phyloP scores from a whole-genome alignment of 225 moss, liverwort and hornwort genomes.

The Bryum argenteum region DNA sequence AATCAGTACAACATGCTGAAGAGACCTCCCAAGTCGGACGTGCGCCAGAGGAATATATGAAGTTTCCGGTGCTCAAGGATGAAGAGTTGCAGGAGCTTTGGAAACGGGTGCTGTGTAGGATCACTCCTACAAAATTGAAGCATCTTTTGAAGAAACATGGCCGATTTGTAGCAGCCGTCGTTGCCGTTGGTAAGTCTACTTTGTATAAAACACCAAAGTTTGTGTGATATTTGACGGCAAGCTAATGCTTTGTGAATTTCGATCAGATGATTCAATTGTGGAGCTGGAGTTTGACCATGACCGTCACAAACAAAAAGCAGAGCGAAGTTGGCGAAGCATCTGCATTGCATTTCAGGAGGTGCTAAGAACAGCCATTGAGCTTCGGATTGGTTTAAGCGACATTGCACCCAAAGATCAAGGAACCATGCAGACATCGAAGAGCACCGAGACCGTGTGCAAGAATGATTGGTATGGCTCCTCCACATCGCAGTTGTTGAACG shows the following conservation, averaged over 20 bases:
- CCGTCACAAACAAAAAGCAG: slow-evolving; percentile 72
- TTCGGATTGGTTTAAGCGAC: slow-evolving; percentile 59
- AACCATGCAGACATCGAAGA: slow-evolving; percentile 24
- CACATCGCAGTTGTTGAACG: neutral
- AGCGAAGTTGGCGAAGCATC: slow-evolving; percentile 79
- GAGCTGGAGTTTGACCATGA: slow-evolving; percentile 72
- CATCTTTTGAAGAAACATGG: slow-evolving; percentile 36
- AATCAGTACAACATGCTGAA: slow-evolving; percentile 10
- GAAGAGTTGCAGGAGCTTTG: slow-evolving; percentile 32
- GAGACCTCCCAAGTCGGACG: slow-evolving; percentile 16
- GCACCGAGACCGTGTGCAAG: slow-evolving; percentile 29
- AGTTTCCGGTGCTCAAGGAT: slow-evolving; percentile 30
- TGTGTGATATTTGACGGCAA: no score
- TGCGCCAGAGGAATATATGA: slow-evolving; percentile 15
- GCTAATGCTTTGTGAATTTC: slow-evolving; percentile 11
- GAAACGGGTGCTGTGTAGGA: slow-evolving; percentile 30
- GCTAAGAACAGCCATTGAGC: slow-evolving; percentile 72
- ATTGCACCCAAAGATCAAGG: slow-evolving; percentile 28
- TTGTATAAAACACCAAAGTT: neutral
- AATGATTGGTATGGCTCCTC: slow-evolving; percentile 29
- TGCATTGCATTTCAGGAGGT: slow-evolving; percentile 85
- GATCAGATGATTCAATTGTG: slow-evolving; percentile 61
- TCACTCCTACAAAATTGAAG: slow-evolving; percentile 37
- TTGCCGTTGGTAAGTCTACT: slow-evolving; percentile 38
- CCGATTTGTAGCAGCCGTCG: slow-evolving; percentile 34